Evolutionary conservation across 495 filamentous ascomycete species (phyloP), one percentile per base, ranked within the genome.

Genomic region (Durotheca rogersii): DNA sequence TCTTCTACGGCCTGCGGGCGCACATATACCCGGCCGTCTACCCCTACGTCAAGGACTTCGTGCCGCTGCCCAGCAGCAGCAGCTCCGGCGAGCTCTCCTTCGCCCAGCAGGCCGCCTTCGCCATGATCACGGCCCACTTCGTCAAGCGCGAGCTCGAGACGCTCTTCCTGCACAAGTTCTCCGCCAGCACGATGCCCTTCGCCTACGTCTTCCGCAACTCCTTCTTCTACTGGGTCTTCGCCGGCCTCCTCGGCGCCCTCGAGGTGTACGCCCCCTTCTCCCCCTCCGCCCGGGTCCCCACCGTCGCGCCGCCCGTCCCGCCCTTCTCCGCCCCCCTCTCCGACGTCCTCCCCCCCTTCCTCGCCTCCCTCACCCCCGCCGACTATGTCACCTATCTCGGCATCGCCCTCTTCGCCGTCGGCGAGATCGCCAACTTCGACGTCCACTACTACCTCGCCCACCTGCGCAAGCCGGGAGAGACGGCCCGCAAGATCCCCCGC

Each of bases 111-210:
- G 74, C 94, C 15, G 78, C 86, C 41, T 84, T 88, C 61, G 68
- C 69, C 34, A 79, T 94, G 40, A 78, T 93, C 55, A 78, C 76
- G 42, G 63, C 86, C 20, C 92, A 98, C 75, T 98, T 96, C 77
- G 56, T 89, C 58, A 98, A 98, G 76, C 90, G 93, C 60, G 94
- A 97, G 72, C 81, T 86, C 47, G 93, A 98, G 73, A 96, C 91
- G 11, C 53, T 96, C 45, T 95, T 90, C 70, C 81, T 98, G 47
- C 93, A 98, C 77, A 88, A 88, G 66, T 98, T 98, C 81, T 91
- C 88, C 64, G 80, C 83, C 37, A 88, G 88, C 56, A 97, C 90
- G 32, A 96, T 95, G 91, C 90, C 92, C 25, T 81, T 80, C 45
- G 70, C 68, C 64, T 93, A 92, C 72, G 87, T 93, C 65, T 84